Conservation (phyloP, 2,329 filamentous ascomycete species). For the Hypocrella siamensis region DNA sequence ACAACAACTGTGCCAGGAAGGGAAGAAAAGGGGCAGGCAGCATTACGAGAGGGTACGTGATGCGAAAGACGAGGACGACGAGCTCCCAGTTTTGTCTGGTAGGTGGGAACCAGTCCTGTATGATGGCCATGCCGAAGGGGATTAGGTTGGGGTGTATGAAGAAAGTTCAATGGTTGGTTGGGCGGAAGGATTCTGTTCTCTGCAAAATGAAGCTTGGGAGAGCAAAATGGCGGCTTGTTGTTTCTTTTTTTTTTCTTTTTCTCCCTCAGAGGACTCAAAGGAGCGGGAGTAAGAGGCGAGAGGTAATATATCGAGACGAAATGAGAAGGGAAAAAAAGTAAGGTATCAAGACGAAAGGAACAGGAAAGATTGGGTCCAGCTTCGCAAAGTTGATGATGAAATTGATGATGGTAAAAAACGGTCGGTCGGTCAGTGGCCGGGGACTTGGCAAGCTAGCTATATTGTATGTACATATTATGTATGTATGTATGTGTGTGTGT, state of each 20-base stretch:
- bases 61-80: constrained; percentile 35
- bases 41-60: constrained; percentile 35
- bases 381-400: too few relatives aligned
- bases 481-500: too few relatives aligned
- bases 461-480: too few relatives aligned
- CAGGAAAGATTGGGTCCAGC: not conserved
- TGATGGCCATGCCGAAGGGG: constrained; percentile 27
- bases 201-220: too few relatives aligned
- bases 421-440: too few relatives aligned
- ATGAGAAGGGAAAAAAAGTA: not conserved
- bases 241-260: too few relatives aligned
- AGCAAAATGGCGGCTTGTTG: too few relatives aligned
- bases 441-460: too few relatives aligned
- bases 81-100: constrained; percentile 41
- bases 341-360: not conserved
- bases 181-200: not conserved
- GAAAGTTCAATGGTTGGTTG: not conserved
- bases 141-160: not conserved
- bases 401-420: too few relatives aligned
- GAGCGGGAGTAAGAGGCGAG: too few relatives aligned
- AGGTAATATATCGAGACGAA: too few relatives aligned
- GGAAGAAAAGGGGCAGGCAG: not conserved
- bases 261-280: too few relatives aligned
- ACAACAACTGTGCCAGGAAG: constrained; percentile 7
- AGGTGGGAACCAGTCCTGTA: constrained; percentile 41